These are phyloP conservation scores for Albizia julibrissin DNA, from an alignment of 306 rosid species.

Conservation along the genomic window DNA sequence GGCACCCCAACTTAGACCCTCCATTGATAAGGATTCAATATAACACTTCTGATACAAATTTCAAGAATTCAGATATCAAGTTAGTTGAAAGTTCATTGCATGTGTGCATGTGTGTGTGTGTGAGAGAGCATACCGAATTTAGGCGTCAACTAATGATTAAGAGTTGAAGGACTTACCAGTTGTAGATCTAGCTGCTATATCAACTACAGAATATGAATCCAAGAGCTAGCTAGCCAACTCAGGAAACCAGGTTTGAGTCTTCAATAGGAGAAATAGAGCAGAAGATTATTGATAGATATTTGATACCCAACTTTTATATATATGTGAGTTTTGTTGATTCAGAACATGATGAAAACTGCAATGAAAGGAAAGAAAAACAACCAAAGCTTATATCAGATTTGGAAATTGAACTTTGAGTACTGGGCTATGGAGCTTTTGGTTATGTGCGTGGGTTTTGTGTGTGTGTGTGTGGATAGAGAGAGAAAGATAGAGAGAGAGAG, in stretches of 20 bases:
- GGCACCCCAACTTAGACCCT: conserved; percentile 64
- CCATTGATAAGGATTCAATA: conserved; percentile 48
- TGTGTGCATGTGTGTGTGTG: not conserved
- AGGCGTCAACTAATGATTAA: conserved; percentile 1
- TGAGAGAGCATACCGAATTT: not conserved
- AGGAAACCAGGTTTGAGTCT: conserved; percentile 30
- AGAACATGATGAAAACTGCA: conserved; percentile 45
- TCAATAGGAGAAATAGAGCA: conserved; percentile 26
- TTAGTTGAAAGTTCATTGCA: conserved; percentile 5
- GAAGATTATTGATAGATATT: conserved; percentile 34
- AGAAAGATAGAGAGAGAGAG: not conserved
- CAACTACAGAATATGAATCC: conserved; percentile 11
- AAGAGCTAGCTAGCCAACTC: conserved; percentile 4
- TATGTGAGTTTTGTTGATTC: conserved; percentile 35
- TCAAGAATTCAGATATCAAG: conserved; percentile 31
- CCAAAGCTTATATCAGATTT: conserved; percentile 55
- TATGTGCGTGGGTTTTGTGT: not conserved
- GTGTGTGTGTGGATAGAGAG: not conserved
- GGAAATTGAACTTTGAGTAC: conserved; percentile 44
- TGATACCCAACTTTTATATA: conserved; percentile 29
- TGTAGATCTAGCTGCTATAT: conserved; percentile 46
- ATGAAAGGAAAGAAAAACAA: conserved; percentile 41
- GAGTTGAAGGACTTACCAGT: conserved; percentile 44
- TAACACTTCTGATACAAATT: conserved; percentile 5
- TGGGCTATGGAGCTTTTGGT: conserved; percentile 20